A percentile compares a stretch with the other conserved stretches of the same genome.
Evolutionary conservation across 768 basidiomycete genomes (phyloP).

Genomic region (Calocybe cyanea): DNA sequence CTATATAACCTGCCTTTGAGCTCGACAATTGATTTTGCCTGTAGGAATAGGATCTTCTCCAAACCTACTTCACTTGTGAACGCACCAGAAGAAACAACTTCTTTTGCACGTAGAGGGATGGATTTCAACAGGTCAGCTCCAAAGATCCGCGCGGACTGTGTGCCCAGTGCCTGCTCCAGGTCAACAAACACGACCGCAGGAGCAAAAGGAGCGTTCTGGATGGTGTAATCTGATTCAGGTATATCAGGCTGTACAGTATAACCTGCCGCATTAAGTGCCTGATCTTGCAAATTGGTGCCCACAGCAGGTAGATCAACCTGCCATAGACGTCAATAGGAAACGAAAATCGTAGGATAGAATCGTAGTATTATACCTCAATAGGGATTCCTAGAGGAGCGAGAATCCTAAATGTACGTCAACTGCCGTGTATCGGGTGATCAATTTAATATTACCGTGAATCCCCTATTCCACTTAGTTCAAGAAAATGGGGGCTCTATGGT

Average conservation of each 20-base stretch:
- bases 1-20: constrained; percentile 3
- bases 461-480: constrained; percentile 14
- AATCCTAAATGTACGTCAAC: constrained; percentile 8
- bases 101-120: constrained; percentile 5
- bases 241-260: not conserved
- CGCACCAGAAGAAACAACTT: constrained; percentile 13
- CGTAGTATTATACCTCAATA: not conserved
- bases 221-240: constrained; percentile 1
- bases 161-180: constrained; percentile 10
- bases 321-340: too few relatives aligned
- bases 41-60: constrained; percentile 7
- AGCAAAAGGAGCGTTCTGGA: constrained; percentile 5
- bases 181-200: constrained; percentile 10
- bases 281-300: constrained; percentile 17
- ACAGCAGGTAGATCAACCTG: constrained; percentile 14
- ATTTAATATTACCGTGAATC: too few relatives aligned
- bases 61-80: constrained; percentile 9
- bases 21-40: constrained; percentile 10
- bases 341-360: not conserved
- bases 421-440: too few relatives aligned
- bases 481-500: constrained; percentile 11
- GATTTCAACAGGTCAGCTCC: constrained; percentile 1
- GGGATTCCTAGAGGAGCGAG: constrained; percentile 6
- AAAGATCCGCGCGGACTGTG: not conserved
- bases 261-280: constrained; percentile 3